These are phyloP conservation scores for Phytophthora citrophthora DNA, from an alignment of 352 stramenopile species.

Conservation along the genomic window DNA sequence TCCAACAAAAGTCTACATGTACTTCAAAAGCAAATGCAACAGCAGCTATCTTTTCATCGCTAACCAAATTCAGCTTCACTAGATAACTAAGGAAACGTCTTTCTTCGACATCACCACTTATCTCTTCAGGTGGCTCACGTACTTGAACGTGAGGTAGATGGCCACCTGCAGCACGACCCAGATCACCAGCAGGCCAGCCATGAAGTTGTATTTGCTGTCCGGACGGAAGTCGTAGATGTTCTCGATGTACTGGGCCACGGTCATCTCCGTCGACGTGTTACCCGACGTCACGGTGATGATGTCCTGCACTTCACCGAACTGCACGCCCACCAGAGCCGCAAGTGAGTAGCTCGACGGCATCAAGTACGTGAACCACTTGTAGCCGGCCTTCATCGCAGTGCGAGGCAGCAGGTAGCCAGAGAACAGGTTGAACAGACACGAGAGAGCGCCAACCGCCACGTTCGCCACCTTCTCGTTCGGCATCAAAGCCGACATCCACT, in stretches of 20 bases:
- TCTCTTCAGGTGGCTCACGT: conserved; percentile 77
- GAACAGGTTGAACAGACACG: conserved; percentile 73
- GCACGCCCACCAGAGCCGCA: conserved; percentile 36
- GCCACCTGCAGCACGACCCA: conserved; percentile 52
- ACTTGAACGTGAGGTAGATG: conserved; percentile 78
- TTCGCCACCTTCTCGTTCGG: conserved; percentile 79
- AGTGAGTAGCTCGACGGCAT: conserved; percentile 66
- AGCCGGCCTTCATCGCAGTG: conserved; percentile 50
- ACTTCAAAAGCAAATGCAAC: conserved; percentile 12
- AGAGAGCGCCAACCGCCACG: conserved; percentile 67
- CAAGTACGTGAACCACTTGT: conserved; percentile 73
- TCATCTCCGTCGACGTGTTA: conserved; percentile 17
- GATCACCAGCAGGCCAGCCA: conserved; percentile 49
- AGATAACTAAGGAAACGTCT: conserved; percentile 4
- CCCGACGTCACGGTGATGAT: conserved; percentile 18
- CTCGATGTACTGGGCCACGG: conserved; percentile 45
- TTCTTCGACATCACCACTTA: conserved; percentile 29
- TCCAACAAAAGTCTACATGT: conserved; percentile 1
- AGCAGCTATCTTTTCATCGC: conserved; percentile 22
- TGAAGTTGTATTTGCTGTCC: conserved; percentile 53
- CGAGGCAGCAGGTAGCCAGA: conserved; percentile 56
- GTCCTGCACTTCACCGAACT: conserved; percentile 41
- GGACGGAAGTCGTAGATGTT: conserved; percentile 56
- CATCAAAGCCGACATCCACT: conserved; percentile 74
- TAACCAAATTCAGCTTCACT: conserved; percentile 2